phyloP scores from a whole-genome alignment of 345 rosid species.

The Punica granatum region DNA sequence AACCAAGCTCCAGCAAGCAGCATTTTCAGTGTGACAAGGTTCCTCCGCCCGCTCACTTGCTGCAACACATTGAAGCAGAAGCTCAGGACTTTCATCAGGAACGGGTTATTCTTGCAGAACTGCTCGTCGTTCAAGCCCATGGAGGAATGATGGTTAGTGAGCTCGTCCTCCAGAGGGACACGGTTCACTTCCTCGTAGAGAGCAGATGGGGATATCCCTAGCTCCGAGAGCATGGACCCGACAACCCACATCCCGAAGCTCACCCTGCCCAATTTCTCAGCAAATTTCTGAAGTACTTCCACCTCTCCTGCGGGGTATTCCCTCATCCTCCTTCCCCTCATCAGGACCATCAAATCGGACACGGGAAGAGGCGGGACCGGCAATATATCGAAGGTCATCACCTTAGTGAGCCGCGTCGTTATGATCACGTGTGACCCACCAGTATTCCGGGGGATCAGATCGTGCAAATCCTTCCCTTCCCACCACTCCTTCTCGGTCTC shows the following conservation, averaged over 20 bases:
- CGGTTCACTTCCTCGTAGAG: conserved; percentile 72
- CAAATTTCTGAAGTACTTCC: conserved; percentile 53
- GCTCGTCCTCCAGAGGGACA: conserved; percentile 43
- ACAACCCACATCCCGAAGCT: conserved; percentile 69
- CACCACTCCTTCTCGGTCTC: conserved; percentile 93
- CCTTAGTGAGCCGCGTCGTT: conserved; percentile 69
- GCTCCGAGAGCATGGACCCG: conserved; percentile 73
- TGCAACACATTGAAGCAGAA: conserved; percentile 58
- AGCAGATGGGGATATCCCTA: conserved; percentile 56
- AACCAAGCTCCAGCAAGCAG: conserved; percentile 86
- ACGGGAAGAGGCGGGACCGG: conserved; percentile 47
- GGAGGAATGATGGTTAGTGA: conserved; percentile 29
- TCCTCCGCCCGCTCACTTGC: conserved; percentile 54
- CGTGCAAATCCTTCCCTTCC: conserved; percentile 89
- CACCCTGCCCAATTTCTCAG: conserved; percentile 64
- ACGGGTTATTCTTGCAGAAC: conserved; percentile 63
- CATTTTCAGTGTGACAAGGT: conserved; percentile 62
- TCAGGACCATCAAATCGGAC: conserved; percentile 63
- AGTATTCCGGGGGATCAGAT: conserved; percentile 76
- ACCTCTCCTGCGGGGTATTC: conserved; percentile 54
- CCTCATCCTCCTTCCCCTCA: conserved; percentile 63
- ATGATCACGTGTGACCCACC: conserved; percentile 82
- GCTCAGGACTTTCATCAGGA: conserved; percentile 48
- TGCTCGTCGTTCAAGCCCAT: conserved; percentile 46
- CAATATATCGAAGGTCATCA: conserved; percentile 62